Percentiles rank a stretch among this genome's conserved stretches.
Conservation (phyloP, 1,139 yeast genomes). For the Kluyveromyces marxianus region DNA sequence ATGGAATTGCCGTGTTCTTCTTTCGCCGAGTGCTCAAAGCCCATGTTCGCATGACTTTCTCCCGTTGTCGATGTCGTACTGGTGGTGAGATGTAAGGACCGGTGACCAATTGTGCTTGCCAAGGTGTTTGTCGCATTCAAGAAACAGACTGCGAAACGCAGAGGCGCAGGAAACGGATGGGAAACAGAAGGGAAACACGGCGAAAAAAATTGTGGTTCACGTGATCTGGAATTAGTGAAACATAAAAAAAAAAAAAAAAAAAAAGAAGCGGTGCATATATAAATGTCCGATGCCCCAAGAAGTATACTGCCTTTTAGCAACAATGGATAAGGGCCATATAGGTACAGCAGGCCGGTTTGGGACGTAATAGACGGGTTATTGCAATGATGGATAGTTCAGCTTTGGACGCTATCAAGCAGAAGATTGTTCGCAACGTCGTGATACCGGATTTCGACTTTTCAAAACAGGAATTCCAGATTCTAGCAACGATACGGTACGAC, state of each 20-base stretch:
- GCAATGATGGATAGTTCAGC: background rate
- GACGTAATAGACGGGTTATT: background rate
- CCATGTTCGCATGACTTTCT: background rate
- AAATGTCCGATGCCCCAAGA: too few relatives aligned
- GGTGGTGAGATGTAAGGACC: background rate
- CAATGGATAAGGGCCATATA: background rate
- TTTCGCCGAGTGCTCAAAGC: background rate
- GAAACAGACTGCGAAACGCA: background rate
- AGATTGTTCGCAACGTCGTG: background rate
- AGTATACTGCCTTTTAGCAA: too few relatives aligned
- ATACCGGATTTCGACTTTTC: background rate
- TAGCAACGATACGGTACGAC: constrained; percentile 69
- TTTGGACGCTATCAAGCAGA: background rate
- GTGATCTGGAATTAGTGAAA: background rate
- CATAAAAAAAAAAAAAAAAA: too few relatives aligned
- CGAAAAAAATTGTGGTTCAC: background rate
- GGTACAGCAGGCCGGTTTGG: too few relatives aligned
- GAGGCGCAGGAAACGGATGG: background rate
- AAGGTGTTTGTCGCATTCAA: constrained; percentile 4
- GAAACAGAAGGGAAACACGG: constrained; percentile 2
- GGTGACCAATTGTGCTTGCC: too few relatives aligned
- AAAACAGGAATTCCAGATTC: constrained; percentile 39
- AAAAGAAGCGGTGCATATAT: too few relatives aligned
- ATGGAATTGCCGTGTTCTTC: background rate
- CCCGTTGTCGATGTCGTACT: background rate